These are phyloP conservation scores for Bocquillonia castaneifolia DNA, from an alignment of 441 rosid species.

Conservation along the genomic window DNA sequence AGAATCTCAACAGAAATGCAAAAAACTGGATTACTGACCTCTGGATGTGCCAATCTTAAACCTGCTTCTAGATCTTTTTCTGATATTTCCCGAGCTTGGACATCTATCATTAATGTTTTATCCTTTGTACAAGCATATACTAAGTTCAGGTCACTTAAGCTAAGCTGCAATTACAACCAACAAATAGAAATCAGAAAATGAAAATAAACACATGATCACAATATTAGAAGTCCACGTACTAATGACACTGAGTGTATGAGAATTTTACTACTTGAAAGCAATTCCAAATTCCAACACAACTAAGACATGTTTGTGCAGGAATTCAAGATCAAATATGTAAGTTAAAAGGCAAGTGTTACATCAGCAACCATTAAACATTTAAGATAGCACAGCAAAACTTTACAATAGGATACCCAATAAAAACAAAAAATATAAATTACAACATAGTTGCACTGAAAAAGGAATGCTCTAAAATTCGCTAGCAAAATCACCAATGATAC, in stretches of 20 bases:
- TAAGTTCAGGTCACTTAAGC: slow-evolving; percentile 82
- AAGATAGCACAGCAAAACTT: too few species aligned
- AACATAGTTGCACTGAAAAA: neutral
- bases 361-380: neutral
- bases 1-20: neutral
- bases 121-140: slow-evolving; percentile 94
- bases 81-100: slow-evolving; percentile 78
- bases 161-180: slow-evolving; percentile 60
- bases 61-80: slow-evolving; percentile 89
- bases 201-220: neutral
- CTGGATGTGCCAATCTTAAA: slow-evolving; percentile 90
- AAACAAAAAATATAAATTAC: neutral
- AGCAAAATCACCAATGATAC: neutral
- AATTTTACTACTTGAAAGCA: slow-evolving; percentile 6
- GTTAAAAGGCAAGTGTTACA: neutral
- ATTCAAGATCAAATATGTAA: neutral
- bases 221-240: neutral
- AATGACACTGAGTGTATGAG: neutral
- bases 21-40: slow-evolving; percentile 41
- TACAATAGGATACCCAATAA: too few species aligned
- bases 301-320: neutral
- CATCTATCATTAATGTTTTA: slow-evolving; percentile 95
- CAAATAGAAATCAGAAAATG: slow-evolving; percentile 18
- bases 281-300: slow-evolving; percentile 3
- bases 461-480: too few species aligned